phyloP scores from a whole-genome alignment of 2,329 filamentous ascomycete genomes.

The Chrysoporthe puriensis region DNA sequence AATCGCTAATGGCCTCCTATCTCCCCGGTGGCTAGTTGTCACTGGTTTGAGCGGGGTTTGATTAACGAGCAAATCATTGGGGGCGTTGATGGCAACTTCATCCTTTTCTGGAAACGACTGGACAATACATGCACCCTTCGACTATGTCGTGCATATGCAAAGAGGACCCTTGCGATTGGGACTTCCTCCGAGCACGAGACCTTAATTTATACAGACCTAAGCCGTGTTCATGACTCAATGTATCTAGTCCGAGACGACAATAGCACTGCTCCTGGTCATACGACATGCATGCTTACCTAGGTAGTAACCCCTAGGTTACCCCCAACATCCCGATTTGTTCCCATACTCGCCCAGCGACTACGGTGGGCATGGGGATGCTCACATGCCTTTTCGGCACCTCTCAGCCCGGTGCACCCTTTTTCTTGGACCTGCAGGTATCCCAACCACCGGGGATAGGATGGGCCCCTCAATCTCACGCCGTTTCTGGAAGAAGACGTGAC shows the following conservation, averaged over 20 bases:
- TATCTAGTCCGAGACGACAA: no score
- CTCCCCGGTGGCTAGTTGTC: conserved; percentile 12
- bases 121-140: not conserved
- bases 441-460: conserved; percentile 19
- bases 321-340: conserved; percentile 16
- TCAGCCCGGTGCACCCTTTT: conserved; percentile 1
- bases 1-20: conserved; percentile 3
- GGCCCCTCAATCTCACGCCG: not conserved
- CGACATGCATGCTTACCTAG: conserved; percentile 9
- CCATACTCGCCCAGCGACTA: not conserved
- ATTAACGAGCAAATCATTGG: not conserved
- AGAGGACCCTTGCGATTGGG: conserved; percentile 10
- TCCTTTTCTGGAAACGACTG: not conserved
- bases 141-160: conserved; percentile 19
- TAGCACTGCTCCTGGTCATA: not conserved
- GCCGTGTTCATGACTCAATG: not conserved
- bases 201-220: not conserved
- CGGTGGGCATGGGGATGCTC: not conserved
- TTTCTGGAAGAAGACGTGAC: conserved; percentile 3
- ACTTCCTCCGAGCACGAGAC: not conserved
- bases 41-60: conserved; percentile 10
- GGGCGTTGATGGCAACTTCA: not conserved
- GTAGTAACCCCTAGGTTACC: not conserved
- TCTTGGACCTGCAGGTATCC: not conserved
- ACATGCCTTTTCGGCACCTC: conserved; percentile 19